Evolutionary conservation across 73 alveolate species (phyloP).

Genomic region (Paramecium bursaria): DNA sequence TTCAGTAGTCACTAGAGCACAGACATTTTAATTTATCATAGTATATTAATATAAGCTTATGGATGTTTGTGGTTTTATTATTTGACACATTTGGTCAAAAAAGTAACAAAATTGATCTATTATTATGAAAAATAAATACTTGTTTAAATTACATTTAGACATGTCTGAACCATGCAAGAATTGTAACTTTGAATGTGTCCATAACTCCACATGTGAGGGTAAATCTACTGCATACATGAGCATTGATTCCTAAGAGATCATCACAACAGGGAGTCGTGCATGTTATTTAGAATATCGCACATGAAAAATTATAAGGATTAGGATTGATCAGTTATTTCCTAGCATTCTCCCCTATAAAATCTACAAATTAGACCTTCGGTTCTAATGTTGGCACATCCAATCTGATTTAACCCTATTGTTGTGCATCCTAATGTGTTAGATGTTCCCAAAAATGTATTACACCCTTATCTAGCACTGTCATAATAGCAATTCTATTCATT

Average conservation of each 20-base stretch:
- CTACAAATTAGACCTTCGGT: conserved; percentile 19
- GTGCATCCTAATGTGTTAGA: background rate
- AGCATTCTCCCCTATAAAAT: conserved; percentile 34
- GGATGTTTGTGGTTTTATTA: conserved; percentile 8
- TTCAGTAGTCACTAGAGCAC: conserved; percentile 2
- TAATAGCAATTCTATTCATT: background rate
- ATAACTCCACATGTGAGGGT: too few relatives aligned
- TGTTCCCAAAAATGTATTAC: too few relatives aligned
- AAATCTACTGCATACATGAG: conserved; percentile 35
- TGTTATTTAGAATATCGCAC: background rate
- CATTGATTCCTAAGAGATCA: conserved; percentile 37
- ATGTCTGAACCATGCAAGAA: conserved; percentile 12
- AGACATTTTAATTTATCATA: too few relatives aligned
- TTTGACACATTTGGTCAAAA: background rate
- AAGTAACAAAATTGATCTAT: background rate
- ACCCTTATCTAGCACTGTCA: background rate
- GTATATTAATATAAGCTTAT: conserved; percentile 36
- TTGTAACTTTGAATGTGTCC: background rate
- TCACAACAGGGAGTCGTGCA: conserved; percentile 47
- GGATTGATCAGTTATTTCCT: background rate
- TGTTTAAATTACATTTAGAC: background rate
- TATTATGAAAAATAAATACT: background rate
- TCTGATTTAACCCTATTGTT: background rate
- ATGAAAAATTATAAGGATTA: too few relatives aligned
- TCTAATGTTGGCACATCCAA: background rate